A percentile compares a stretch with the other conserved stretches of the same genome.
Conservation (phyloP, 2,329 filamentous ascomycete species). For the Cladosporium sp. region DNA sequence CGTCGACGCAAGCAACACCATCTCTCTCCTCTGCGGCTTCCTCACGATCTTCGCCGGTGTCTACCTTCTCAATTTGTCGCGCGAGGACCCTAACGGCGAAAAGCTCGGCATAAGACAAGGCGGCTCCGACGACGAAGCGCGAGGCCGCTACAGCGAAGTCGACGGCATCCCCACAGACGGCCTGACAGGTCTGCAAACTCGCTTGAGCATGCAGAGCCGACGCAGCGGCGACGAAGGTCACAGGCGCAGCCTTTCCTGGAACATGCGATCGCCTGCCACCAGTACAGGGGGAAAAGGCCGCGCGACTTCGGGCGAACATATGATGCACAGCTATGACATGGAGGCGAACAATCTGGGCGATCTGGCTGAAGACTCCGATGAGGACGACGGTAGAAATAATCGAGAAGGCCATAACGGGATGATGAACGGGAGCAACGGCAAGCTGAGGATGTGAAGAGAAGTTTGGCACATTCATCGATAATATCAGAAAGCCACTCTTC, state of each 20-base stretch:
- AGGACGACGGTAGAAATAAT: slow-evolving; percentile 42
- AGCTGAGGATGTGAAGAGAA: not conserved
- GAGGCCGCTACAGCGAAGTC: slow-evolving; percentile 43
- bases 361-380: slow-evolving; percentile 72
- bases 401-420: slow-evolving; percentile 18
- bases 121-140: slow-evolving; percentile 35
- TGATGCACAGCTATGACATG: slow-evolving; percentile 87
- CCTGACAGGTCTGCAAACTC: slow-evolving; percentile 82
- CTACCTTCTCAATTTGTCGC: slow-evolving; percentile 93
- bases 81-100: slow-evolving; percentile 79
- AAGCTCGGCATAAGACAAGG: slow-evolving; percentile 53
- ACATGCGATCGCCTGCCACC: slow-evolving; percentile 41
- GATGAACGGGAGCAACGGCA: slow-evolving; percentile 9
- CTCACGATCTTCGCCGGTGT: slow-evolving; percentile 93
- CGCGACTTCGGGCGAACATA: slow-evolving; percentile 50
- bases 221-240: slow-evolving; percentile 58
- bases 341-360: slow-evolving; percentile 70
- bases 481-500: not conserved
- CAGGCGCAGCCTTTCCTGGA: slow-evolving; percentile 53
- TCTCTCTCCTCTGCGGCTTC: slow-evolving; percentile 89
- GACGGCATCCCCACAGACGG: slow-evolving; percentile 89
- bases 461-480: not conserved
- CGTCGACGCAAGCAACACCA: slow-evolving; percentile 82
- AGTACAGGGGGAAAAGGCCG: slow-evolving; percentile 40
- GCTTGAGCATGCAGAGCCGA: slow-evolving; percentile 87